Conservation (phyloP, 345 rosid genomes). For the Kandelia obovata region DNA sequence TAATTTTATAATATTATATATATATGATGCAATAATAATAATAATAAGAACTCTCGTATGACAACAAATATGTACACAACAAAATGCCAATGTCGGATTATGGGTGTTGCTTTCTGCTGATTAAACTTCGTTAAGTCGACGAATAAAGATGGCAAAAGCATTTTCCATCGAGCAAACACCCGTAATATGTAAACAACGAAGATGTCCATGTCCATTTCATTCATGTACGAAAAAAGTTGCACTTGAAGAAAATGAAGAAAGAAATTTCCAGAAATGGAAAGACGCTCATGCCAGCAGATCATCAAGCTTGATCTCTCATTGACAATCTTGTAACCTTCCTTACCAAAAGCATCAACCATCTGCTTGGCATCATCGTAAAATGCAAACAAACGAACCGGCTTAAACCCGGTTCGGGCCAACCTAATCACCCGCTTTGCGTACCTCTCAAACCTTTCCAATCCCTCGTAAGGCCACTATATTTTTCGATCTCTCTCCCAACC, state of each 20-base stretch:
- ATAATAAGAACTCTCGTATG: too few relatives aligned
- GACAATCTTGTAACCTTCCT: slow-evolving; percentile 40
- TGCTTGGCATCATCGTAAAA: slow-evolving; percentile 27
- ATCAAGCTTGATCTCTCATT: slow-evolving; percentile 37
- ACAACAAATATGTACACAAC: too few relatives aligned
- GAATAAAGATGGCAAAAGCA: too few relatives aligned
- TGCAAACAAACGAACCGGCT: slow-evolving; percentile 32
- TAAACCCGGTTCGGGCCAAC: slow-evolving; percentile 36
- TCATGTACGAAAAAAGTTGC: too few relatives aligned
- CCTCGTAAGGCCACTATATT: slow-evolving; percentile 48
- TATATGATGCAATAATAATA: too few relatives aligned
- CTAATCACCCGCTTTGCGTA: slow-evolving; percentile 37
- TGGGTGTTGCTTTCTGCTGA: too few relatives aligned
- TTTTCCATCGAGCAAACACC: too few relatives aligned
- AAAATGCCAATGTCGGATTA: too few relatives aligned
- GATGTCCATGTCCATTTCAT: background rate
- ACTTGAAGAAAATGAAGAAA: background rate
- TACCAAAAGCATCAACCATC: slow-evolving; percentile 29
- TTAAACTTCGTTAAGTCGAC: too few relatives aligned
- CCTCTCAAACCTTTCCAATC: slow-evolving; percentile 45
- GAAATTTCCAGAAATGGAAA: background rate
- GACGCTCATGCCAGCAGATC: slow-evolving; percentile 57
- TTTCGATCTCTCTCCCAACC: slow-evolving; percentile 50
- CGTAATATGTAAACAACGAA: too few relatives aligned
- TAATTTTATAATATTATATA: too few relatives aligned